Conservation (phyloP, 1,284 basidiomycete species). For the Tremellales sp. region DNA sequence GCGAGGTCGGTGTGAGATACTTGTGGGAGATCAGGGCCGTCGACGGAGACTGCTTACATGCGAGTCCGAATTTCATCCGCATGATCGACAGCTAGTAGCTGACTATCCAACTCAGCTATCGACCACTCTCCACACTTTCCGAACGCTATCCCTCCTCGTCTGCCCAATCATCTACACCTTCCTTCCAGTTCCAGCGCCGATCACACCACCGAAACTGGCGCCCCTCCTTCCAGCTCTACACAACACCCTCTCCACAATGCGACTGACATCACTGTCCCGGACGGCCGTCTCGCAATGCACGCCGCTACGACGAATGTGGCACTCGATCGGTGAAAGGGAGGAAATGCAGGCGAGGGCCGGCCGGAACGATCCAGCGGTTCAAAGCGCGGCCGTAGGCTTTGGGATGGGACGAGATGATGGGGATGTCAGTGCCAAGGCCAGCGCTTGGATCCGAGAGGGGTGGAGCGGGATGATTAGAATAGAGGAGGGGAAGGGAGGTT, state of each 20-base stretch:
- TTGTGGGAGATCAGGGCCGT: slow-evolving; percentile 10
- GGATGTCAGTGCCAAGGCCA: slow-evolving; percentile 8
- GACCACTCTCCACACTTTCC: slow-evolving; percentile 19
- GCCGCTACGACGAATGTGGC: slow-evolving; percentile 1
- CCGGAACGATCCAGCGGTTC: slow-evolving; percentile 12
- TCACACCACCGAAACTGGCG: background rate
- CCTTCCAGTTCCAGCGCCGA: slow-evolving; percentile 21
- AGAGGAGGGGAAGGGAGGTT: slow-evolving; percentile 2
- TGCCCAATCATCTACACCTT: slow-evolving; percentile 28
- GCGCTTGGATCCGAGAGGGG: slow-evolving; percentile 14
- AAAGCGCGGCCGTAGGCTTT: slow-evolving; percentile 3
- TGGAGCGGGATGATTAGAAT: slow-evolving; percentile 22
- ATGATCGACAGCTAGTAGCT: background rate
- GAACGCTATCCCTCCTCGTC: slow-evolving; percentile 22
- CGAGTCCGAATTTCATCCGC: slow-evolving; percentile 15
- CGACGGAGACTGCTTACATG: slow-evolving; percentile 32
- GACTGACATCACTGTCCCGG: slow-evolving; percentile 19
- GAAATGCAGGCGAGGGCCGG: background rate
- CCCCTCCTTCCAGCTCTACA: slow-evolving; percentile 10
- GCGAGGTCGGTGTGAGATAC: slow-evolving; percentile 18
- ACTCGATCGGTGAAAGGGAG: slow-evolving; percentile 1
- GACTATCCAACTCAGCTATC: slow-evolving; percentile 21
- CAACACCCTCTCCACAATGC: slow-evolving; percentile 17
- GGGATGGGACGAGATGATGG: slow-evolving; percentile 7
- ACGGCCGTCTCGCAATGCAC: slow-evolving; percentile 14